Evolutionary conservation across 139 green algal species (phyloP), one percentile per base, ranked within the genome.

Genomic region (Gonium pectorale): DNA sequence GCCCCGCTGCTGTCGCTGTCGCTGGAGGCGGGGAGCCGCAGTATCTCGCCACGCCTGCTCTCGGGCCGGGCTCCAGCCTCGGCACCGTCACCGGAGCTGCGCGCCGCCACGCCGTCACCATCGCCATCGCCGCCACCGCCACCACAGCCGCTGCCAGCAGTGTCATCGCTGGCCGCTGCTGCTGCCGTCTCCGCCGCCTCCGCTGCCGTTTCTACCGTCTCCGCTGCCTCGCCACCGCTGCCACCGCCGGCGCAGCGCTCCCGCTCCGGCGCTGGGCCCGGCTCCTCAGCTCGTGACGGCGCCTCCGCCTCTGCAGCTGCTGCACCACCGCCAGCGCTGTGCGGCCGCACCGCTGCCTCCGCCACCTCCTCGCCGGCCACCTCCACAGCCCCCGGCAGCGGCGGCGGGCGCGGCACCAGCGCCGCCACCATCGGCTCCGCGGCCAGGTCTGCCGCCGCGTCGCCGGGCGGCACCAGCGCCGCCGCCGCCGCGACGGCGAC

Each of bases 361-460:
- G 1, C 29, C 29, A 27, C 67, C 1, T 38, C 67, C 43, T 56
- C 67, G 26, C n/a, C n/a, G n/a, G 8, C 29, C n/a, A 21, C 6
- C 44, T 66, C 68, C 43, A 80, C 73, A 8, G 43, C 35, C 3
- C 73, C 73, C 4, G 73, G 73, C 24, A 81, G 38, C 35, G 54
- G 52, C 37, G 73, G 35, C 71, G 51, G 71, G 22, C 33, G 33
- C 63, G 4, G 33, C 40, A 38, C 3, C 71, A 29, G 54, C 27
- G 5, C 21, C n/a, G 29, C 56, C 6, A 43, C 40, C 40, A 44
- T 29, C 27, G 29, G 59, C 54, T 4, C 19, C 17, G 4, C 40
- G 24, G 31, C 24, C 4, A 38, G 21, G 21, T 21, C 3, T 31
- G 17, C 69, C 1, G 19, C 44, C 0, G 11, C 44, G 9, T 2